These are phyloP conservation scores for Pseudomonodictys pantanalensis DNA, from an alignment of 495 filamentous ascomycete species.

Conservation along the genomic window DNA sequence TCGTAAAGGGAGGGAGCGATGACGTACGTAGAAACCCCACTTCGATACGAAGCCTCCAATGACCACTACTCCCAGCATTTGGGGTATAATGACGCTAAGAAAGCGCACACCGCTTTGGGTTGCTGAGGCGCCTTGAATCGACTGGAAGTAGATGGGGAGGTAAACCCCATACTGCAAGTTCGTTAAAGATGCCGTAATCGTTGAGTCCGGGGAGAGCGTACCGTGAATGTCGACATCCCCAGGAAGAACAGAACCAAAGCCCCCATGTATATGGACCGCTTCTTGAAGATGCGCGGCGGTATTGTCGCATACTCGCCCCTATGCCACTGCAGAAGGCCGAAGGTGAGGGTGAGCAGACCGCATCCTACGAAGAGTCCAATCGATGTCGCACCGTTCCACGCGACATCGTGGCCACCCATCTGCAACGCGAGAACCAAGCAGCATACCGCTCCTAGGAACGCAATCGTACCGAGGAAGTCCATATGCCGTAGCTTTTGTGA, in stretches of 20 bases:
- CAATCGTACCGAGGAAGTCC: background rate
- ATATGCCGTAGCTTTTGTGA: background rate
- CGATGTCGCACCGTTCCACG: background rate
- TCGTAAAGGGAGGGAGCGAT: background rate
- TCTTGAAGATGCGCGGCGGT: background rate
- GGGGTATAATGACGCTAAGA: background rate
- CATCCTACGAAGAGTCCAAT: background rate
- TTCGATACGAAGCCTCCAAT: background rate
- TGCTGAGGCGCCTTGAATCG: conserved; percentile 21
- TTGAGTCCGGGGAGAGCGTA: background rate
- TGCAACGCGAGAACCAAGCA: background rate
- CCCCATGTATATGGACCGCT: background rate
- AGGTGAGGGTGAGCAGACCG: background rate
- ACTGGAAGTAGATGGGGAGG: conserved; percentile 39
- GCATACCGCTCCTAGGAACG: background rate
- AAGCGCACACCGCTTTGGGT: background rate
- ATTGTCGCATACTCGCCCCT: background rate
- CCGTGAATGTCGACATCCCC: conserved; percentile 27
- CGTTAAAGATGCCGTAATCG: background rate
- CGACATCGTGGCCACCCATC: background rate
- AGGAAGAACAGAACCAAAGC: conserved; percentile 31
- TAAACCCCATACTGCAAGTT: conserved; percentile 22
- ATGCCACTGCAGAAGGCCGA: background rate
- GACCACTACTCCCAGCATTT: background rate
- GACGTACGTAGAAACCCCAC: conserved; percentile 1